A percentile compares a stretch with the other conserved stretches of the same genome.
These are phyloP conservation scores for Phaeomoniella chlamydospora DNA, from an alignment of 2,329 filamentous ascomycete species.

Conservation along the genomic window DNA sequence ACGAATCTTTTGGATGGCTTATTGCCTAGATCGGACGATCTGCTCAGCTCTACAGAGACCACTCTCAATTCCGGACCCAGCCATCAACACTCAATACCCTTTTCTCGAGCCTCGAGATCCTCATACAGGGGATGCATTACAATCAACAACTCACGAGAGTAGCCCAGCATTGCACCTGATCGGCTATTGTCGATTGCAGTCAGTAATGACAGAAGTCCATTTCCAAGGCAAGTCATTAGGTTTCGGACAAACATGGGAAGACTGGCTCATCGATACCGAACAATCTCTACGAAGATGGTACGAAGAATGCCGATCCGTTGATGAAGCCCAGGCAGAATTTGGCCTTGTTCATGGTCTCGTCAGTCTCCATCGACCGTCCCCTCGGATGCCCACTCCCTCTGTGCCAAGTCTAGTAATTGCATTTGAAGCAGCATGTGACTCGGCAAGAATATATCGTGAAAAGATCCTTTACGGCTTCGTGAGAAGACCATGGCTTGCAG, in stretches of 20 bases:
- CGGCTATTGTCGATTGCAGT: slow-evolving; percentile 5
- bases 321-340: slow-evolving; percentile 2
- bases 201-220: slow-evolving; percentile 7
- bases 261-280: slow-evolving; percentile 6
- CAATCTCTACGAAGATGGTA: slow-evolving; percentile 4
- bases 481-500: slow-evolving; percentile 5
- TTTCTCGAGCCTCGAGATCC: background rate
- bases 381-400: slow-evolving; percentile 4
- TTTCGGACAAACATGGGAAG: slow-evolving; percentile 3
- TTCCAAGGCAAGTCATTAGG: slow-evolving; percentile 5
- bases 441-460: slow-evolving; percentile 2
- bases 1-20: slow-evolving; percentile 8
- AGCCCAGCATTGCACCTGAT: slow-evolving; percentile 3
- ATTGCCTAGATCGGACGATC: slow-evolving; percentile 9
- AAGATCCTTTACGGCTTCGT: slow-evolving; percentile 5
- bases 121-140: background rate
- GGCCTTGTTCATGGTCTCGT: slow-evolving; percentile 3
- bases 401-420: slow-evolving; percentile 4
- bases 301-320: slow-evolving; percentile 1
- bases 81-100: slow-evolving; percentile 4
- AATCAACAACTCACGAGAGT: background rate
- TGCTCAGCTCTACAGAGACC: slow-evolving; percentile 7
- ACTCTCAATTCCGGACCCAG: slow-evolving; percentile 7
- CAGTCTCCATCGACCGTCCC: slow-evolving; percentile 6
- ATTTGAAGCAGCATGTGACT: slow-evolving; percentile 6